Evolutionary conservation across 495 filamentous ascomycete genomes (phyloP).

Genomic region (Letharia columbiana): DNA sequence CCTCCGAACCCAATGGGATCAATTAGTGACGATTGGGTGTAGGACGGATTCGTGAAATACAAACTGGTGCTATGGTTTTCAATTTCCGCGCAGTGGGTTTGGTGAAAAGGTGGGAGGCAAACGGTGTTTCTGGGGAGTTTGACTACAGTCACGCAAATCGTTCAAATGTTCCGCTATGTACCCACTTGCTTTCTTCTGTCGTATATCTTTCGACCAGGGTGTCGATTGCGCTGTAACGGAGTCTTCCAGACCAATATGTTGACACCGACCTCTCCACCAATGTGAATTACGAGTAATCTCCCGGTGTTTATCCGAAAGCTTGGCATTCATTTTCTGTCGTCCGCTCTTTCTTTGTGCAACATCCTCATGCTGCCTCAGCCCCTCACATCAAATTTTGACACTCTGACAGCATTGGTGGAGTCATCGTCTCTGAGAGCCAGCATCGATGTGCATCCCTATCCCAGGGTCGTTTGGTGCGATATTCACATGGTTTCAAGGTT

Average conservation of each 20-base stretch:
- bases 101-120: background rate
- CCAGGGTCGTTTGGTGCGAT: too few species aligned
- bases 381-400: too few species aligned
- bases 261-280: too few species aligned
- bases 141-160: background rate
- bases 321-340: too few species aligned
- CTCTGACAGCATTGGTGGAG: too few species aligned
- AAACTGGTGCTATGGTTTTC: background rate
- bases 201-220: background rate
- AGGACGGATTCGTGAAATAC: background rate
- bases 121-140: background rate
- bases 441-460: too few species aligned
- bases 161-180: background rate
- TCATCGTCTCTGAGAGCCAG: too few species aligned
- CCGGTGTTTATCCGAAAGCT: too few species aligned
- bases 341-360: too few species aligned
- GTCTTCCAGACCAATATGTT: background rate
- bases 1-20: slow-evolving; percentile 7
- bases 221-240: background rate
- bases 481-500: too few species aligned
- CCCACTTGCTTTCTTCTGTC: background rate
- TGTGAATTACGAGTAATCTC: too few species aligned
- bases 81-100: background rate
- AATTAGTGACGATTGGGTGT: slow-evolving; percentile 3
- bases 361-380: too few species aligned